Evolutionary conservation across 805 yeast species (phyloP).

Genomic region (Barnettozyma sucrosica): DNA sequence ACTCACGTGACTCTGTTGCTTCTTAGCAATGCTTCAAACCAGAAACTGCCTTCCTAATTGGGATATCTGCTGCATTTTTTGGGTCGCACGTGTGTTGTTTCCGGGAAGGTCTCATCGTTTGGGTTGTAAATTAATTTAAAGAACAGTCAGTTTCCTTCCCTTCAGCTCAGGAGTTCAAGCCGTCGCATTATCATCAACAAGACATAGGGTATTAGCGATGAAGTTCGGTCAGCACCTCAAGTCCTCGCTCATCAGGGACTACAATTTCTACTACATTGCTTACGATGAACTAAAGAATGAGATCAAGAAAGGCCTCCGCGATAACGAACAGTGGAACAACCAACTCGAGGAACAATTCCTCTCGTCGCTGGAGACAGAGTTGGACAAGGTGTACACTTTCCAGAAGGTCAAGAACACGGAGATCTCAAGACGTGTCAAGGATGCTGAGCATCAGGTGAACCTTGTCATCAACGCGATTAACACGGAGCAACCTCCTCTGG

Average conservation of each 20-base stretch:
- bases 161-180: not conserved
- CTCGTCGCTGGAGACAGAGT: slow-evolving; percentile 63
- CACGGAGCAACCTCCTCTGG: slow-evolving; percentile 43
- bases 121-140: not conserved
- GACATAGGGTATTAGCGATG: slow-evolving; percentile 44
- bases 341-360: slow-evolving; percentile 79
- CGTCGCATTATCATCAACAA: not conserved
- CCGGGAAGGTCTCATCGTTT: not conserved
- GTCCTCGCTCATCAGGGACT: slow-evolving; percentile 84
- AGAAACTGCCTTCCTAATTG: not conserved
- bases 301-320: slow-evolving; percentile 61
- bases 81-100: not conserved
- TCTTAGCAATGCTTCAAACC: not conserved
- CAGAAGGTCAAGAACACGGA: slow-evolving; percentile 85
- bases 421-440: slow-evolving; percentile 77
- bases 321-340: slow-evolving; percentile 63
- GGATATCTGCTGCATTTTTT: not conserved
- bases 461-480: slow-evolving; percentile 56
- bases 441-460: slow-evolving; percentile 67
- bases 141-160: not conserved
- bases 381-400: slow-evolving; percentile 90
- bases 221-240: slow-evolving; percentile 94
- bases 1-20: not conserved
- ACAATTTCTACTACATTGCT: slow-evolving; percentile 82
- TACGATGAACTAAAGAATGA: slow-evolving; percentile 87